Base-by-base conservation (phyloP, 768 basidiomycete genomes). In the Infundibulicybe gibba region DNA sequence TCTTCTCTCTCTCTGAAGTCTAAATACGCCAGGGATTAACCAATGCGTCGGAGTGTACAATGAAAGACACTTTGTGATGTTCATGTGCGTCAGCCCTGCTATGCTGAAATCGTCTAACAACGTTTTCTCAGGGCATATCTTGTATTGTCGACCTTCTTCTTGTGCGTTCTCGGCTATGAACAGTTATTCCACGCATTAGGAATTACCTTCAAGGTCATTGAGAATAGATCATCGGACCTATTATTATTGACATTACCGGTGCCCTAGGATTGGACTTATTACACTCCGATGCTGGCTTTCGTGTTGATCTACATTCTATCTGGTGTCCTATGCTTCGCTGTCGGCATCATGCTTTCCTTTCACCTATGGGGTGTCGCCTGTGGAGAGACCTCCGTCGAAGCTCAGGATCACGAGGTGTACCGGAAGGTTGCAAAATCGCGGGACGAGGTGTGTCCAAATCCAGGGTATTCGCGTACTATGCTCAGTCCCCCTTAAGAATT, bases 41-140 rank as follows among this genome's bases (percentile, higher is more conserved):
- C 91, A 93, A 79, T 98, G 95, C 61, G 95, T 99, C 38, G 95
- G 95, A 10, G 64, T 98, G 6, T 76, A 95, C 61, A 99, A 98
- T 56, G 94, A 97, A 61, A 83, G 95, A 0, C 93, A 97, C 67
- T 99, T 99, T 57, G 77, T 95, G 33, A 70, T 98, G 40, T 99
- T 98, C 76, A 87, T 98, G 91, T 90, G 52, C 46, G 85, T 67
- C 34, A 14, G 41, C 13, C 12, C n/a, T 43, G 46, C 41, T 40
- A 20, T 44, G 6, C 8, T 13, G 33, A 20, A 32, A 39, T 25
- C 38, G 11, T 31, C 42, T 41, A 11, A n/a, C 21, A 44, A 20
- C 31, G 35, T 10, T n/a, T n/a, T 6, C 44, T 12, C 39, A 94
- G 92, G 81, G 72, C 75, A 21, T 97, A 95, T 64, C 82, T 97